Evolutionary conservation across 495 filamentous ascomycete species (phyloP).

Genomic region (Xylaria venustula): DNA sequence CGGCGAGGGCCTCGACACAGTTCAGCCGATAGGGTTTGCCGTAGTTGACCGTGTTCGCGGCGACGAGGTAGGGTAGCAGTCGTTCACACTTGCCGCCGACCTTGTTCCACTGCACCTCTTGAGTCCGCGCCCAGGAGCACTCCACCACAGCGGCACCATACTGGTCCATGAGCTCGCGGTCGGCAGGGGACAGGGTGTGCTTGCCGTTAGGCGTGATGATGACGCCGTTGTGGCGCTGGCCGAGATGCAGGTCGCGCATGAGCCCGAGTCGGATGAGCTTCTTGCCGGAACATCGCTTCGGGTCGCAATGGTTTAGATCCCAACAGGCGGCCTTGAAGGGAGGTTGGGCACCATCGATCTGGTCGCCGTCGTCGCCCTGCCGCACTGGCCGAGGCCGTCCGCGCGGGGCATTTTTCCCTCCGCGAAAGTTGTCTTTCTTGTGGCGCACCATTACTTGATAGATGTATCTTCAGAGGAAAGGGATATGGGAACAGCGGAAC

Average conservation of each 20-base stretch:
- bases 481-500: no score
- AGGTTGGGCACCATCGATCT: slow-evolving; percentile 46
- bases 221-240: slow-evolving; percentile 85
- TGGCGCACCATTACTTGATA: slow-evolving; percentile 82
- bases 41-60: slow-evolving; percentile 96
- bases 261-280: slow-evolving; percentile 84
- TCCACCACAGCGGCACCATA: slow-evolving; percentile 95
- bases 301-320: slow-evolving; percentile 97
- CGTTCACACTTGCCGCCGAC: slow-evolving; percentile 96
- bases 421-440: slow-evolving; percentile 83
- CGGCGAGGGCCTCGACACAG: slow-evolving; percentile 92
- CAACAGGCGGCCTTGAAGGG: slow-evolving; percentile 92
- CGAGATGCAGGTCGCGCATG: slow-evolving; percentile 90
- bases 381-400: slow-evolving; percentile 27
- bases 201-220: slow-evolving; percentile 95
- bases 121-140: slow-evolving; percentile 90
- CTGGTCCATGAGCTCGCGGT: slow-evolving; percentile 75
- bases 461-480: no score
- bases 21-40: slow-evolving; percentile 92
- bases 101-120: slow-evolving; percentile 84
- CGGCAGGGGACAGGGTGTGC: slow-evolving; percentile 73
- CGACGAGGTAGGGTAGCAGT: slow-evolving; percentile 90
- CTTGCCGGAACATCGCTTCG: slow-evolving; percentile 95
- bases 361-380: slow-evolving; percentile 41
- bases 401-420: slow-evolving; percentile 61